phyloP scores from a whole-genome alignment of 768 basidiomycete species.

The Dioszegia crocea region DNA sequence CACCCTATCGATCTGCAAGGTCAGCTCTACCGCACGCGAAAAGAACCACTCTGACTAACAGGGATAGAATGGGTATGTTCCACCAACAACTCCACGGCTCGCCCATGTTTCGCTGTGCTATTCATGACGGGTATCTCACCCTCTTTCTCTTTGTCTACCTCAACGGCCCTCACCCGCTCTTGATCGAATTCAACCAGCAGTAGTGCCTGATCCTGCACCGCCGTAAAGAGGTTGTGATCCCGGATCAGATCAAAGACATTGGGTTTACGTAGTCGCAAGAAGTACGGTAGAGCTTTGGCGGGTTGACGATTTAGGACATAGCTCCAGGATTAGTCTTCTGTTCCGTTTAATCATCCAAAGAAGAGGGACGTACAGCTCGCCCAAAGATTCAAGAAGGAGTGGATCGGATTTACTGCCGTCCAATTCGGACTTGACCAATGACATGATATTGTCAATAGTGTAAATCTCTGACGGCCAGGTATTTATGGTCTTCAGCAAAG shows the following conservation, averaged over 20 bases:
- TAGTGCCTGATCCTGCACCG: constrained; percentile 87
- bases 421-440: constrained; percentile 79
- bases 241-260: constrained; percentile 92
- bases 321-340: constrained; percentile 51
- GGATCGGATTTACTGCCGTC: constrained; percentile 59
- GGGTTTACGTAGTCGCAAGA: constrained; percentile 74
- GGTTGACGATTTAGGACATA: constrained; percentile 85
- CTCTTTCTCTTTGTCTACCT: constrained; percentile 20
- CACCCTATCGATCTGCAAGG: constrained; percentile 69
- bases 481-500: constrained; percentile 69
- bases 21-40: no score
- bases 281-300: constrained; percentile 87
- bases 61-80: constrained; percentile 95
- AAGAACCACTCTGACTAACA: no score
- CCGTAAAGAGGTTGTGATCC: constrained; percentile 88
- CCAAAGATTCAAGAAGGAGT: constrained; percentile 87
- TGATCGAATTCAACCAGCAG: constrained; percentile 91
- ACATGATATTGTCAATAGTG: constrained; percentile 76
- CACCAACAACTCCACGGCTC: constrained; percentile 80
- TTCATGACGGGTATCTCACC: not conserved
- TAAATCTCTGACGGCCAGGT: constrained; percentile 91
- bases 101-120: constrained; percentile 54
- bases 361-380: constrained; percentile 67
- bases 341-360: not conserved
- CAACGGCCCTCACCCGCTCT: constrained; percentile 55